Base-by-base conservation (phyloP, 2,329 filamentous ascomycete genomes). In the Fusarium transvaalense region DNA sequence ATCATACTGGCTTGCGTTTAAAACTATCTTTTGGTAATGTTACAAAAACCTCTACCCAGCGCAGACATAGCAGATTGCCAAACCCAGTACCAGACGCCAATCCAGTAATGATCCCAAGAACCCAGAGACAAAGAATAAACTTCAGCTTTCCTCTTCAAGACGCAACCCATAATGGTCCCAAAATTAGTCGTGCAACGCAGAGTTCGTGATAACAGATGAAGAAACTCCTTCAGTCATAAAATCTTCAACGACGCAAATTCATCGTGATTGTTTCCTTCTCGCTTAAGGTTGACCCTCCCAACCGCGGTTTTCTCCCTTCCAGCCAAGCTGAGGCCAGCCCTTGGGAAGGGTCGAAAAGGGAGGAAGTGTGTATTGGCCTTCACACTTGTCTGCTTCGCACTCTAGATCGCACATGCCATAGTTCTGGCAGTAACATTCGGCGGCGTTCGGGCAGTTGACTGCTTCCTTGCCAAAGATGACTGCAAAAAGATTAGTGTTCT, bases 341-440 rank as follows among this genome's bases (percentile, higher is more conserved):
- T 83, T 69, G 0, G 89, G 89, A 10, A 91, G 77, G 3, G 79
- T 83, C 1, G 87, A 83, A 66, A 78, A 89, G 0, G 82, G 83
- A 4, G 89, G 89, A 9, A 91, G 80, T 4, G 78, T 79, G 73
- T 91, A 92, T 58, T 87, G 84, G 4, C 83, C 83, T 6, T 83
- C 78, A 72, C 89, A 91, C 27, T 80, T 81, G 23, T 81, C 78
- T 19, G 79, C 74, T 2, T 79, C 75, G 71, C 81, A 83, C 14
- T 78, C 69, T 37, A 82, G 56, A 50, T 80, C 74, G 76, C 90
- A 92, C 27, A 89, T 71, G 1, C 89, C 89, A 71, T 89, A 92
- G 17, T 88, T 83, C 39, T 89, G 86, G 78, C 90, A 92, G 75
- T 91, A 91, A 74, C 89, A 92, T 10, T 86, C 84, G 45, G 81